phyloP scores from a whole-genome alignment of 2,329 filamentous ascomycete genomes.

The Hirsutella thompsonii region DNA sequence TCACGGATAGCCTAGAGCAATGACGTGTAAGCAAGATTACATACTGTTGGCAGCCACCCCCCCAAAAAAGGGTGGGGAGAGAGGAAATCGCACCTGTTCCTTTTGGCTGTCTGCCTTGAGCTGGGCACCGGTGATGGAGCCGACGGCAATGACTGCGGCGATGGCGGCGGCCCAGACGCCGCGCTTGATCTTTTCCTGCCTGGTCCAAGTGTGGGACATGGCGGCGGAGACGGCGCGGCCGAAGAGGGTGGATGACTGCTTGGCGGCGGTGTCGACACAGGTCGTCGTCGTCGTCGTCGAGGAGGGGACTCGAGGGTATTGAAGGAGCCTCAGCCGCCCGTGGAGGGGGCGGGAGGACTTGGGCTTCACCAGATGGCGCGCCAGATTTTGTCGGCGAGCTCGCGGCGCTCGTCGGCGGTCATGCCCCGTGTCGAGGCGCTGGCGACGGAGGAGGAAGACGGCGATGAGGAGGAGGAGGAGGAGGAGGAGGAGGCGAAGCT shows the following conservation, averaged over 20 bases:
- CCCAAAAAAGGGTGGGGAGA: no score
- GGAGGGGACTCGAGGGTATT: background rate
- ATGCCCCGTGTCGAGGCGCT: conserved; percentile 4
- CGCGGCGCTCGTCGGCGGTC: conserved; percentile 9
- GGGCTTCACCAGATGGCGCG: conserved; percentile 13
- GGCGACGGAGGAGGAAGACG: conserved; percentile 1
- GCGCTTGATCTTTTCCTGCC: conserved; percentile 19
- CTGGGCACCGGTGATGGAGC: conserved; percentile 34
- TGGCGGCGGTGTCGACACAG: background rate
- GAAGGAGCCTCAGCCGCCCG: background rate
- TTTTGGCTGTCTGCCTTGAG: conserved; percentile 35
- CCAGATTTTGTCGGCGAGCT: conserved; percentile 13
- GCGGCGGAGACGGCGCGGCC: background rate
- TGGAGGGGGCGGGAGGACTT: background rate
- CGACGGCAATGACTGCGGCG: conserved; percentile 32
- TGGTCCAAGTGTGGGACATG: conserved; percentile 12
- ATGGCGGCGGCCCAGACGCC: conserved; percentile 29
- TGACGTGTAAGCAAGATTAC: background rate
- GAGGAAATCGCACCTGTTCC: conserved; percentile 21
- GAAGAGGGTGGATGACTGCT: background rate
- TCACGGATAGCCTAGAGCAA: conserved; percentile 19
- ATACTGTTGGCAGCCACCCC: no score
- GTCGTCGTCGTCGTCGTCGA: background rate
- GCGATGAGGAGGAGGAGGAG: background rate
- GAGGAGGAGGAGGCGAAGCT: background rate